Evolutionary conservation across 1,284 basidiomycete species (phyloP).

Genomic region (Mrakiaceae sp.): DNA sequence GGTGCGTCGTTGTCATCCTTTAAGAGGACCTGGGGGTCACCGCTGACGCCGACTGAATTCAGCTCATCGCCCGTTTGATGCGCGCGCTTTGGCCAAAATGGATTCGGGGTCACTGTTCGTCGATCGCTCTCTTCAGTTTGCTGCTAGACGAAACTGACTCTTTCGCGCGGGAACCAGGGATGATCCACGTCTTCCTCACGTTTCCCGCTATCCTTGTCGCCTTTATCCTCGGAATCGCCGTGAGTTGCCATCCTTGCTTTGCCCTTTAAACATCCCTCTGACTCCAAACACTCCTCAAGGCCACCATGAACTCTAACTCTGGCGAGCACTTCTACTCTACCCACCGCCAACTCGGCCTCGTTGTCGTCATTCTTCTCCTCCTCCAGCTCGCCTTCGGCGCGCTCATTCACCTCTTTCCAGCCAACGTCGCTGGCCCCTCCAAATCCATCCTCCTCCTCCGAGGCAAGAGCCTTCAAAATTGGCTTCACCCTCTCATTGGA

Average conservation of each 20-base stretch:
- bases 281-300: neutral
- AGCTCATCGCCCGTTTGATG: slow-evolving; percentile 2
- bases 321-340: slow-evolving; percentile 9
- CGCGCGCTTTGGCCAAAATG: neutral
- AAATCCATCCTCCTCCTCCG: neutral
- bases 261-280: neutral
- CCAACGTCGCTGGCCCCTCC: neutral
- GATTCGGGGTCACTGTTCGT: neutral
- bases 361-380: slow-evolving; percentile 2
- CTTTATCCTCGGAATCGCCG: slow-evolving; percentile 1
- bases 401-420: neutral
- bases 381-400: slow-evolving; percentile 11
- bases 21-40: too few species aligned
- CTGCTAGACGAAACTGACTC: neutral
- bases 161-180: neutral
- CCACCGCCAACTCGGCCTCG: slow-evolving; percentile 3
- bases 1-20: neutral
- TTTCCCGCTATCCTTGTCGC: slow-evolving; percentile 3
- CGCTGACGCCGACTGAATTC: neutral
- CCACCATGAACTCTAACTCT: neutral
- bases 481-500: slow-evolving; percentile 1
- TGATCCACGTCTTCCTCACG: neutral
- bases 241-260: neutral
- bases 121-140: neutral
- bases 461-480: slow-evolving; percentile 3